Evolutionary conservation across 2,329 filamentous ascomycete genomes (phyloP).

Genomic region (Alternaria sp.): DNA sequence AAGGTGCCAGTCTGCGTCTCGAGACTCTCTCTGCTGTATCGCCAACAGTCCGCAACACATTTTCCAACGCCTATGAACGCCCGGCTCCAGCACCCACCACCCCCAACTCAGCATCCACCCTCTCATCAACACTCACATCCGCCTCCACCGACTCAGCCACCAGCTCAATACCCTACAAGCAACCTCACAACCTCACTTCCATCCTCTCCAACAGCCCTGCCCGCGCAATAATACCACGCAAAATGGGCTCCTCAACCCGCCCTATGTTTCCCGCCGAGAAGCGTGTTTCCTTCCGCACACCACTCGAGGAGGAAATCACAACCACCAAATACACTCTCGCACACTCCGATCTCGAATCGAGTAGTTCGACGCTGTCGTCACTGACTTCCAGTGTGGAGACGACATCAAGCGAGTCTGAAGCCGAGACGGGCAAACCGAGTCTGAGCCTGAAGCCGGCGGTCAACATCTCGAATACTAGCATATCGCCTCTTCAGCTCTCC

Average conservation of each 20-base stretch:
- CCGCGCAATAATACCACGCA: slow-evolving; percentile 46
- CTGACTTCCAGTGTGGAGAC: slow-evolving; percentile 18
- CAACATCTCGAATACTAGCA: slow-evolving; percentile 24
- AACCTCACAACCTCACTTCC: slow-evolving; percentile 55
- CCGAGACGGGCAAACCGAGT: slow-evolving; percentile 25
- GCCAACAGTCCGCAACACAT: slow-evolving; percentile 68
- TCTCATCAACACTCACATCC: slow-evolving; percentile 44
- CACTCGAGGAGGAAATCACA: slow-evolving; percentile 67
- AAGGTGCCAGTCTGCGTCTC: slow-evolving; percentile 61
- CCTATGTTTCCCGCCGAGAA: slow-evolving; percentile 64
- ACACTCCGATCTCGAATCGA: slow-evolving; percentile 63
- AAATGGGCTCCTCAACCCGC: slow-evolving; percentile 53
- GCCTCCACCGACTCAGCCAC: slow-evolving; percentile 50
- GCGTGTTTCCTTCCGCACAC: slow-evolving; percentile 64
- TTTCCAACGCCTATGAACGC: slow-evolving; percentile 66
- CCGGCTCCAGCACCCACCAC: slow-evolving; percentile 37
- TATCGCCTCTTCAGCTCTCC: slow-evolving; percentile 21
- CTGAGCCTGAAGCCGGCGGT: slow-evolving; percentile 17
- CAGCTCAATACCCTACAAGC: slow-evolving; percentile 55
- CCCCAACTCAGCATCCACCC: slow-evolving; percentile 39
- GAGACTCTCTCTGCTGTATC: slow-evolving; percentile 64
- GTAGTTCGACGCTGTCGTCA: slow-evolving; percentile 45
- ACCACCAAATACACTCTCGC: slow-evolving; percentile 63
- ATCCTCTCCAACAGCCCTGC: slow-evolving; percentile 58
- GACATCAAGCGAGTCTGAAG: slow-evolving; percentile 14